Percentiles rank a stretch among this genome's conserved stretches.
Evolutionary conservation across 202 grass and related monocot genomes (phyloP).

Genomic region (Eragrostis tef): DNA sequence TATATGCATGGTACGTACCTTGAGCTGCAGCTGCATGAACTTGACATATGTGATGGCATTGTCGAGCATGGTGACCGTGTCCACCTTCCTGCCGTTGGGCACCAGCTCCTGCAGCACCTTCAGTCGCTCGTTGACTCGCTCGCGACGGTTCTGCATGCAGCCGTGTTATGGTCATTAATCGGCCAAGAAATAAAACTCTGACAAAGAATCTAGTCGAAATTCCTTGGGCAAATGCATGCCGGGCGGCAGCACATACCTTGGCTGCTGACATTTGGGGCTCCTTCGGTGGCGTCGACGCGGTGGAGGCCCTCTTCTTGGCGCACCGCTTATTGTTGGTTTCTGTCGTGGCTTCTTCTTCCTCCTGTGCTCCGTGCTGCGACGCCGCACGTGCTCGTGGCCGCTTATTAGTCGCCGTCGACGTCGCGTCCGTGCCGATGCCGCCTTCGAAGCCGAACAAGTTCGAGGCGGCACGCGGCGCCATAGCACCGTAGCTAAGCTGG

Average conservation of each 20-base stretch:
- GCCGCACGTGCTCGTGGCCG: neutral
- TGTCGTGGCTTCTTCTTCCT: slow-evolving; percentile 18
- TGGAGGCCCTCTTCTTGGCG: slow-evolving; percentile 33
- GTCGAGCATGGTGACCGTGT: slow-evolving; percentile 78
- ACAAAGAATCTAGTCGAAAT: neutral
- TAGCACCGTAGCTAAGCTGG: neutral
- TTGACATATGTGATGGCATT: slow-evolving; percentile 75
- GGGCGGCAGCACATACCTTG: slow-evolving; percentile 57
- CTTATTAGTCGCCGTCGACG: neutral
- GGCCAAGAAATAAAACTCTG: neutral
- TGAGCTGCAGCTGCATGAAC: slow-evolving; percentile 77
- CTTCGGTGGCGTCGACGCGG: slow-evolving; percentile 28
- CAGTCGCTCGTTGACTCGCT: slow-evolving; percentile 69
- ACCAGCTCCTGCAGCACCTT: slow-evolving; percentile 71
- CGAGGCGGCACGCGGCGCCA: neutral
- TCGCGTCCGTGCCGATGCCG: neutral
- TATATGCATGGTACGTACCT: no score
- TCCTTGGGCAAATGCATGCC: no score
- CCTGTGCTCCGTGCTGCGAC: slow-evolving; percentile 22
- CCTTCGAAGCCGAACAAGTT: neutral
- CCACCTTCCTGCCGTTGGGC: slow-evolving; percentile 67
- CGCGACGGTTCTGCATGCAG: slow-evolving; percentile 54
- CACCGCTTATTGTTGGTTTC: slow-evolving; percentile 56
- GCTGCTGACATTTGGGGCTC: slow-evolving; percentile 57
- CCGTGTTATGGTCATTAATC: no score